Evolutionary conservation across 2,329 filamentous ascomycete genomes (phyloP), one percentile per base, ranked within the genome.

Genomic region (Aspergillus unguis): DNA sequence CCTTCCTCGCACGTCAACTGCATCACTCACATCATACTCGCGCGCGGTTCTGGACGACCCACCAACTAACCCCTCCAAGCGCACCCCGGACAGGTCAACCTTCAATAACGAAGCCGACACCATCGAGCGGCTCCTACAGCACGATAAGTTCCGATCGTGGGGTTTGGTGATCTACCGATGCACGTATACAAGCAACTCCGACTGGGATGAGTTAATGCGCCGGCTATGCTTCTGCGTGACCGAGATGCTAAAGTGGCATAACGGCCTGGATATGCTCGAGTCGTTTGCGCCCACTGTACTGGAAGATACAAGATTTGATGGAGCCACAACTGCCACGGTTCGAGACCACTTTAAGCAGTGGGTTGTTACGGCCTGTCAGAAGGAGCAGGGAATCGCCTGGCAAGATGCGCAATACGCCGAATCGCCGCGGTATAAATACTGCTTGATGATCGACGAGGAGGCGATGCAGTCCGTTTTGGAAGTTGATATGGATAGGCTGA

Each of bases 131-230:
- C 36, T 38, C 3, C 36, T 38, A 5, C n/a, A n/a, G 3, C n/a
- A 5, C 36, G 36, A 38, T 10, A 23, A 9, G 36, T 38, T 38
- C 17, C 35, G 38, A 4, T 29, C 10, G 5, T 54, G 46, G 52
- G 52, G 52, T 2, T 6, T 46, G 1, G 42, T 50, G 2, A 25
- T 54, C 10, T 54, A 50, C 52, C 52, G 52, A 4, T 40, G 46
- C 46, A 54, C 52, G 17, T 54, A 54, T 10, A 32, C 28, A 7
- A 50, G 52, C 11, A 42, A 50, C 25, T 8, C 46, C 1, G 52
- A 54, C 41, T 54, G 52, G 52, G 46, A 23, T 8, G 47, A 54
- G 26, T 50, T 54, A 3, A 26, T 50, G 28, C 37, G 5, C n/a
- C 52, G 42, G 6, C 38, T 50, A 23, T 25, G 3, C n/a, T 42